Conservation (phyloP, 2,329 filamentous ascomycete species). For the Rhexocercosporidium sp. region DNA sequence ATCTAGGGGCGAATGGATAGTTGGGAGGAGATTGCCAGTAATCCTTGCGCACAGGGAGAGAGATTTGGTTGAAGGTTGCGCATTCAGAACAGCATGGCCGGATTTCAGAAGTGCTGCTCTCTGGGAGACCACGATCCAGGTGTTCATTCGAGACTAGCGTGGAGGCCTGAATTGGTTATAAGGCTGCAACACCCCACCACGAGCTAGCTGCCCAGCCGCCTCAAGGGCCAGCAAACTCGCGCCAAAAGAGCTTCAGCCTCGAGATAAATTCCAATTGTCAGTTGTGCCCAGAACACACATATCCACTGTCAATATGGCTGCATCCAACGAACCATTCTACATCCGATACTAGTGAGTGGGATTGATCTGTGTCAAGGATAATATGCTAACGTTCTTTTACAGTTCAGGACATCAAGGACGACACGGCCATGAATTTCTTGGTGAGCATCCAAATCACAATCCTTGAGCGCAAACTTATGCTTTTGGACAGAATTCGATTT, state of each 20-base stretch:
- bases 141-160: constrained; percentile 32
- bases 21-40: constrained; percentile 19
- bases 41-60: constrained; percentile 29
- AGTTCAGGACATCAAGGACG: constrained; percentile 97
- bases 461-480: constrained; percentile 24
- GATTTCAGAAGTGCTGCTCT: constrained; percentile 28
- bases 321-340: constrained; percentile 80
- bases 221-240: neutral
- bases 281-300: neutral
- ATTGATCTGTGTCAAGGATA: neutral
- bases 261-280: constrained; percentile 5
- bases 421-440: constrained; percentile 97
- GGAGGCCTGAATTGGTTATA: constrained; percentile 19
- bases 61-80: constrained; percentile 31
- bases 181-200: constrained; percentile 16
- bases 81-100: constrained; percentile 36
- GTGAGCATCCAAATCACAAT: constrained; percentile 52
- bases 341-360: constrained; percentile 89
- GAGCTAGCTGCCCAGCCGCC: neutral
- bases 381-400: constrained; percentile 33
- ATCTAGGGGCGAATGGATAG: constrained; percentile 22
- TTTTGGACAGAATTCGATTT: constrained; percentile 86
- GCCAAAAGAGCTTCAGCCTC: constrained; percentile 33
- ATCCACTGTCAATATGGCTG: constrained; percentile 37
- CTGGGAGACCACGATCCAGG: constrained; percentile 20